Conservation (phyloP, 805 yeast species). For the Yamadazyma akitaensis region DNA sequence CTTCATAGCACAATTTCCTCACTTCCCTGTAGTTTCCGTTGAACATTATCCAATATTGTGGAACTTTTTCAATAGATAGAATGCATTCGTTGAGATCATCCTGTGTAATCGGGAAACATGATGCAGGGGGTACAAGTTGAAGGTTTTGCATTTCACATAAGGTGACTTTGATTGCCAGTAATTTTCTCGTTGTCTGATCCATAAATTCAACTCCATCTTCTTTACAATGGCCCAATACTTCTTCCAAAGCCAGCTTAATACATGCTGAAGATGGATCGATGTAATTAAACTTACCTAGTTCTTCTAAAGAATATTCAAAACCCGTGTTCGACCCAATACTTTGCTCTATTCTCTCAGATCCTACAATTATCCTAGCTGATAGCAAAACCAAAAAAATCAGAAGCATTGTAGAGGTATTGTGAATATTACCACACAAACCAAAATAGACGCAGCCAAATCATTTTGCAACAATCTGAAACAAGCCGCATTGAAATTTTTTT, state of each 20-base stretch:
- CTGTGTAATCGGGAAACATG: constrained; percentile 21
- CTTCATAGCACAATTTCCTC: constrained; percentile 50
- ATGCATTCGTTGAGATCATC: constrained; percentile 32
- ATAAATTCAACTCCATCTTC: constrained; percentile 38
- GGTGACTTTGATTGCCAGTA: constrained; percentile 47
- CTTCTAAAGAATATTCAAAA: constrained; percentile 3
- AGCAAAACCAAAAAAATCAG: background rate
- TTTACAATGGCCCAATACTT: constrained; percentile 40
- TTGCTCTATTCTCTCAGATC: background rate
- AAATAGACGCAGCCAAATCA: background rate
- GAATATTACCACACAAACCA: background rate
- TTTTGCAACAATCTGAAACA: constrained; percentile 7
- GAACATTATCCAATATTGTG: constrained; percentile 73
- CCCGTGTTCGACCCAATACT: background rate
- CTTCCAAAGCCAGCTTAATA: constrained; percentile 37
- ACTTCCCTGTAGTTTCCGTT: constrained; percentile 62
- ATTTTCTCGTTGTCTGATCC: constrained; percentile 27
- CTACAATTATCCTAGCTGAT: too few relatives aligned
- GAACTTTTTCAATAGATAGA: constrained; percentile 34
- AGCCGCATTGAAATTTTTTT: constrained; percentile 3
- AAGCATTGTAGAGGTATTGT: background rate
- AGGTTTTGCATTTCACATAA: constrained; percentile 55
- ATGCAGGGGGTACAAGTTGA: constrained; percentile 30
- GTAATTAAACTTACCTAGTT: constrained; percentile 2
- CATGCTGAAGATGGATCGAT: constrained; percentile 22